Base-by-base conservation (phyloP, 495 filamentous ascomycete genomes). In the Daldinia childiae region DNA sequence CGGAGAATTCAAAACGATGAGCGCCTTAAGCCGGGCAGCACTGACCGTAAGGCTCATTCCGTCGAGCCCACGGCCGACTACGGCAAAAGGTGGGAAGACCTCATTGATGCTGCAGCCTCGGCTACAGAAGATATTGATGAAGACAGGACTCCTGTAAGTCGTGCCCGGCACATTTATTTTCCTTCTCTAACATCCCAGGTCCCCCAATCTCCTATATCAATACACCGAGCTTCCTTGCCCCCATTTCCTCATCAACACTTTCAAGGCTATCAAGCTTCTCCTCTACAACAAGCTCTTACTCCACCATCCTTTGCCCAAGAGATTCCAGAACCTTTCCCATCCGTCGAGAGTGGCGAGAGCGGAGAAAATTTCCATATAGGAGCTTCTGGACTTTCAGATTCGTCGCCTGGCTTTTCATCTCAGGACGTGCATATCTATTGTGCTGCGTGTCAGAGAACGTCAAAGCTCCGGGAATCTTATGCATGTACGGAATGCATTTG, bases 401-500 rank as follows among this genome's bases (percentile, higher is more conserved):
- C 85, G 9, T 88, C 86, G 3, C 87, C 87, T 12, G 83, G 76
- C 66, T 87, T 82, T 69, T 82, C 83, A 34, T 83, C 84, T 4
- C 86, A 85, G 77, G 89, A 80, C 62, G 90, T 95, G 15, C 91
- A 95, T 70, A 95, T 97, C 17, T 97, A 93, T 73, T 97, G 94
- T 77, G 92, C 94, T 0, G 88, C 88, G 17, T 97, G 94, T 76
- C 90, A 90, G 67, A 87, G 89, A 19, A 79, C 91, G 3, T 93
- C 90, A 66, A 79, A 90, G 3, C 79, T 97, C 50, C 89, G 88
- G 64, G 90, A 94, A 64, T 93, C 91, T 32, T 97, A 91, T 76
- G 94, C 94, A 12, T 97, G 94, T 79, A 97, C 93, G 0, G 93
- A 97, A 76, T 97, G 94, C 77, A 97, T 97, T 57, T 95, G 92